Base-by-base conservation (phyloP, 2,329 filamentous ascomycete genomes). In the Talaromyces funiculosus region DNA sequence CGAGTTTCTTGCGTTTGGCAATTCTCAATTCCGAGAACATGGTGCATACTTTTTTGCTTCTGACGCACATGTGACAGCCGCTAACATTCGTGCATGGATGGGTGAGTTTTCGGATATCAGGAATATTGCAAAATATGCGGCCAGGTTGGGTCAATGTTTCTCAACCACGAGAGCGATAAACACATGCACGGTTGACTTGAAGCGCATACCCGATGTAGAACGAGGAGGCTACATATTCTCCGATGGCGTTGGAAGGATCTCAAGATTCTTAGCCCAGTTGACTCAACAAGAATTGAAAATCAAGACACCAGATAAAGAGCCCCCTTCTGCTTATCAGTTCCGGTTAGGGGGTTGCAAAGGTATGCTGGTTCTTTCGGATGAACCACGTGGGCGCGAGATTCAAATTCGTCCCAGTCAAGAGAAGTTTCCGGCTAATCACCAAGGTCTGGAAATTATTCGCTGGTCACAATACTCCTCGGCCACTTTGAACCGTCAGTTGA, bases 221-320 rank as follows among this genome's bases (percentile, higher is more conserved):
- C 81, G 82, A 2, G 86, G 89, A 51, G 83, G 80, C 0, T 86
- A 85, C 68, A 88, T 80, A 62, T 99, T 97, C 71, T 94, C 90
- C 0, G 94, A 99, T 68, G 94, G 94, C 0, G 90, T 97, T 3
- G 94, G 94, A 1, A 95, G 91, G 70, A 90, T 99, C n/a, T 97
- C 93, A 0, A 76, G 75, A 0, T 87, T 90, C 62, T 78, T 96
- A 22, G 90, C 92, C 0, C 78, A 85, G 29, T 84, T 94, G 75
- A 85, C 95, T 47, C 83, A 87, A 8, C 78, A 84, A 14, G 88
- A 94, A 64, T 84, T 95, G 63, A 82, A 82, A 0, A 71, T 92
- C 31, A 76, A 80, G 20, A 80, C 81, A 12, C 74, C 82, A 1
- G 75, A 75, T 6, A 75, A 80, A 1, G 75, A 82, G 4, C 77